These are phyloP conservation scores for Plasmodium fragile DNA, from an alignment of 169 alveolate species.

Conservation along the genomic window DNA sequence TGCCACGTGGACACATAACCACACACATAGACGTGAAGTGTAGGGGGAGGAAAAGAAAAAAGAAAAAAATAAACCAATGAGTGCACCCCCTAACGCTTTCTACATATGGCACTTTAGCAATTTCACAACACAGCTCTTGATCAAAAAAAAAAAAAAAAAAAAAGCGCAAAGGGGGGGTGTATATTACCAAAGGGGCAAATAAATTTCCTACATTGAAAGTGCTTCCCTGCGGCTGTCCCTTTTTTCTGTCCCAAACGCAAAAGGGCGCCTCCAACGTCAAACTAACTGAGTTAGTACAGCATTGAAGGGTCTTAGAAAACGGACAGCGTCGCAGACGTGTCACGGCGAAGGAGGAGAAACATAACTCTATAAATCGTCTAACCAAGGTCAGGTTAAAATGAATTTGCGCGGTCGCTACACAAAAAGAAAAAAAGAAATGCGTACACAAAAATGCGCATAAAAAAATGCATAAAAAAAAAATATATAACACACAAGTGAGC, in stretches of 20 bases:
- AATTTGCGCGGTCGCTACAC: neutral
- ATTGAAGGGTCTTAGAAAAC: neutral
- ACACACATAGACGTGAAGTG: neutral
- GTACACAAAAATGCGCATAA: neutral
- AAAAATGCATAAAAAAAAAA: no score
- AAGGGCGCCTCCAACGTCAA: neutral
- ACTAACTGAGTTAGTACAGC: neutral
- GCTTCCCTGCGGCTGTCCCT: neutral
- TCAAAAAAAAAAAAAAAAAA: neutral
- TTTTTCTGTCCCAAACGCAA: neutral
- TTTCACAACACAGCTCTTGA: neutral
- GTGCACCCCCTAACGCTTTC: neutral
- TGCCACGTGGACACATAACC: neutral
- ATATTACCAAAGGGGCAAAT: neutral
- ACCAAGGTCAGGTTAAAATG: slow-evolving; percentile 7
- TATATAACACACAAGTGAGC: neutral
- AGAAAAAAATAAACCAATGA: neutral
- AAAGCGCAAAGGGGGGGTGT: neutral
- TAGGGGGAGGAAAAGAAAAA: neutral
- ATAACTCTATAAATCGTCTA: neutral
- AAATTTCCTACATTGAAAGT: neutral
- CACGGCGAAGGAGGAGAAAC: neutral
- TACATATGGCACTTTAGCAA: neutral
- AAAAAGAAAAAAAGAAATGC: neutral
- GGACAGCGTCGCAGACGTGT: neutral